These are phyloP conservation scores for Neurospora crassa DNA, from an alignment of 2,329 filamentous ascomycete genomes.

Conservation along the genomic window DNA sequence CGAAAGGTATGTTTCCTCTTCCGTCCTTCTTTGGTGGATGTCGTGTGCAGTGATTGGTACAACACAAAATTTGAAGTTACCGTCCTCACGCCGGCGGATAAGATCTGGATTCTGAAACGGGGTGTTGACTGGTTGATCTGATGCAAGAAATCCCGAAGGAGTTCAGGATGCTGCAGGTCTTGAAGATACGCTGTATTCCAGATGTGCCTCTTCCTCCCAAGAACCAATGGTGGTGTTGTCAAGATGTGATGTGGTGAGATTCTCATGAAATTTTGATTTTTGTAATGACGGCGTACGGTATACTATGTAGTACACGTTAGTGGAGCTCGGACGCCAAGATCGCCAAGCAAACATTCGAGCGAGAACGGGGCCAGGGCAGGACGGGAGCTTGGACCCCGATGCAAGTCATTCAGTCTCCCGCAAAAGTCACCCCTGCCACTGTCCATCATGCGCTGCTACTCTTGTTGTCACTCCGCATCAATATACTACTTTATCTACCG, in stretches of 20 bases:
- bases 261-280: not conserved
- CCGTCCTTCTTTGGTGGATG: not conserved
- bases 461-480: not conserved
- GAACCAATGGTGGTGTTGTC: not conserved
- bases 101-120: not conserved
- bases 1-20: not conserved
- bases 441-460: not conserved
- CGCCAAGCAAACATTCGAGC: not conserved
- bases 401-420: not conserved
- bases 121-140: not conserved
- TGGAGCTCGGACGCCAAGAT: not conserved
- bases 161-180: not conserved
- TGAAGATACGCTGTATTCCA: not conserved
- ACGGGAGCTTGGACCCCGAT: not conserved
- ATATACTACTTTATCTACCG: not conserved
- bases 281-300: not conserved
- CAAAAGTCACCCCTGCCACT: not conserved
- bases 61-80: not conserved
- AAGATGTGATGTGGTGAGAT: not conserved
- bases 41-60: not conserved
- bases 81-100: not conserved
- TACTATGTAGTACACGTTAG: not conserved
- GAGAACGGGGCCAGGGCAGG: not conserved
- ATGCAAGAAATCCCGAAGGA: not conserved
- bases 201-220: not conserved